Evolutionary conservation across 768 basidiomycete genomes (phyloP).

Genomic region (Collybia mongolica): DNA sequence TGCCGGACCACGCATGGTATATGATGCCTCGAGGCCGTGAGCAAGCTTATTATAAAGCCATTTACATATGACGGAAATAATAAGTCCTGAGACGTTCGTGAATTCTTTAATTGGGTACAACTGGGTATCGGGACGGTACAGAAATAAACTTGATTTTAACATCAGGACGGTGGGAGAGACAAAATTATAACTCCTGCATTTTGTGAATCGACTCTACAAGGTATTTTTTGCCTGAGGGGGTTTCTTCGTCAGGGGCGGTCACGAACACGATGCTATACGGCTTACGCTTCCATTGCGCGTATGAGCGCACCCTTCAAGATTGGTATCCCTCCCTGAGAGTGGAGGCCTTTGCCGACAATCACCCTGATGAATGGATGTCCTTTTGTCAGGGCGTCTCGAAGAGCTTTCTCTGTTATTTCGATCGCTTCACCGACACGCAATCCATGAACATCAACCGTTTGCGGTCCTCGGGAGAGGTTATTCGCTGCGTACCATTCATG

Average conservation of each 20-base stretch:
- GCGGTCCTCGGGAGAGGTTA: slow-evolving; percentile 30
- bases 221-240: slow-evolving; percentile 49
- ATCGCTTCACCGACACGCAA: slow-evolving; percentile 47
- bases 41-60: too few species aligned
- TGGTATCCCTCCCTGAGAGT: slow-evolving; percentile 67
- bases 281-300: slow-evolving; percentile 50
- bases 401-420: slow-evolving; percentile 38
- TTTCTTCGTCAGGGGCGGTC: neutral
- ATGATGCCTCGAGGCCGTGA: too few species aligned
- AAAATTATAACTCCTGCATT: slow-evolving; percentile 67
- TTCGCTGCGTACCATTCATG: slow-evolving; percentile 26
- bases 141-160: neutral
- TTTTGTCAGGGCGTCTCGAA: slow-evolving; percentile 34
- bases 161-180: neutral
- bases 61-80: too few species aligned
- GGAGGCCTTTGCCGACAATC: slow-evolving; percentile 77
- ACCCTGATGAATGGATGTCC: slow-evolving; percentile 35
- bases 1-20: too few species aligned
- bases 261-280: neutral
- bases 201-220: slow-evolving; percentile 55
- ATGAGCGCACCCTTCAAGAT: slow-evolving; percentile 84
- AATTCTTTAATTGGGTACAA: too few species aligned
- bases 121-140: too few species aligned
- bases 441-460: slow-evolving; percentile 49
- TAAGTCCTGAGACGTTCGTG: too few species aligned